phyloP scores from a whole-genome alignment of 208 protist genomes.

The Endotrypanum monterogeii region DNA sequence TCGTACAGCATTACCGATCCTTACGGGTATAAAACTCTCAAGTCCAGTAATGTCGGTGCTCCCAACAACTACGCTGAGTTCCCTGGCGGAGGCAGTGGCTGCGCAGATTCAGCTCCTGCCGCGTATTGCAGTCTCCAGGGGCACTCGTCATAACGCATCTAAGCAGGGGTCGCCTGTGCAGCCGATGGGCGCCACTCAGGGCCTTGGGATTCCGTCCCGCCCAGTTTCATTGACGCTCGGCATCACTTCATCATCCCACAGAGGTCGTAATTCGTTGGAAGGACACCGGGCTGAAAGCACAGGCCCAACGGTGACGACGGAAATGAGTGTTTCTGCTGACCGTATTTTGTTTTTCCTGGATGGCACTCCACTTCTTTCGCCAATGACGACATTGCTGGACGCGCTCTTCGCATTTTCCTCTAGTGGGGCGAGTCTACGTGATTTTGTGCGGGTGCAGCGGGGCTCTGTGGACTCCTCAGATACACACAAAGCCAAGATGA shows the following conservation, averaged over 20 bases:
- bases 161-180: background rate
- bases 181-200: slow-evolving; percentile 13
- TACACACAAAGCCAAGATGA: slow-evolving; percentile 13
- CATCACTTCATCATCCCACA: background rate
- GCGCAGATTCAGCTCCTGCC: slow-evolving; percentile 17
- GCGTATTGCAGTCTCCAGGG: background rate
- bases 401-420: slow-evolving; percentile 29
- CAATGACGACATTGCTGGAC: slow-evolving; percentile 46
- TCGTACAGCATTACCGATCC: slow-evolving; percentile 1
- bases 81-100: slow-evolving; percentile 25
- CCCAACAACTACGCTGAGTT: slow-evolving; percentile 20
- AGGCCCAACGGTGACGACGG: background rate
- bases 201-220: background rate
- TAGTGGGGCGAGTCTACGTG: slow-evolving; percentile 31
- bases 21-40: slow-evolving; percentile 13
- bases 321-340: slow-evolving; percentile 13
- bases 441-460: slow-evolving; percentile 20
- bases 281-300: background rate
- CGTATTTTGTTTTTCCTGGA: slow-evolving; percentile 49
- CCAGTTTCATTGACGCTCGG: background rate
- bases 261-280: slow-evolving; percentile 16
- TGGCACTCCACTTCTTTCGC: slow-evolving; percentile 36
- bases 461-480: slow-evolving; percentile 17
- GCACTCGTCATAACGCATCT: background rate
- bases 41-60: slow-evolving; percentile 19